Evolutionary conservation across 2,329 filamentous ascomycete species (phyloP).

Genomic region (Neonectria hederae): DNA sequence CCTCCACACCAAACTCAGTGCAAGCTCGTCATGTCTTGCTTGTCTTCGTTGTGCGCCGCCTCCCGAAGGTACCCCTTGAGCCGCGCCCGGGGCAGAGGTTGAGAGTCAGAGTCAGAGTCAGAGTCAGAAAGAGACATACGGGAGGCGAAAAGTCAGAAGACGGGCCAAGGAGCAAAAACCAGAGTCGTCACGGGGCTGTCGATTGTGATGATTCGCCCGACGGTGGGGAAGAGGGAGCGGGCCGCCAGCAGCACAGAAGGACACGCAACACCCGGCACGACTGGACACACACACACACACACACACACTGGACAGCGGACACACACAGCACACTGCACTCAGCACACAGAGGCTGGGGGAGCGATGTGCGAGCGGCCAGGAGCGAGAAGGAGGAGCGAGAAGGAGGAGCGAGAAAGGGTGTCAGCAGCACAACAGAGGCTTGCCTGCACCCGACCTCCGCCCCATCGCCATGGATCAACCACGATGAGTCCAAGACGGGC

Average conservation of each 20-base stretch:
- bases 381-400: constrained; percentile 3
- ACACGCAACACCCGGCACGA: constrained; percentile 35
- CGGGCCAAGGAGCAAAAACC: constrained; percentile 24
- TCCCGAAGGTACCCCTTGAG: constrained; percentile 26
- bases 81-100: constrained; percentile 29
- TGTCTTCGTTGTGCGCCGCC: constrained; percentile 25
- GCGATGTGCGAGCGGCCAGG: not conserved
- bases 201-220: constrained; percentile 41
- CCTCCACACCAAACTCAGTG: constrained; percentile 36
- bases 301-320: not conserved
- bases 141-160: constrained; percentile 36
- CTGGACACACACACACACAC: not conserved
- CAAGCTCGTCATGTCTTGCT: constrained; percentile 19
- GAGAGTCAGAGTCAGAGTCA: not conserved
- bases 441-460: constrained; percentile 21
- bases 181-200: constrained; percentile 39
- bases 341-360: constrained; percentile 12
- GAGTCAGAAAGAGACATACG: constrained; percentile 11
- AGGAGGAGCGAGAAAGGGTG: constrained; percentile 28
- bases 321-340: not conserved
- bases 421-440: constrained; percentile 38
- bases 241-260: constrained; percentile 15
- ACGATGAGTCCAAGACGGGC: not conserved
- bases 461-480: constrained; percentile 27
- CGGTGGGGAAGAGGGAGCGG: constrained; percentile 30